Evolutionary conservation across 2,329 filamentous ascomycete species (phyloP).

Genomic region (Ceratocystis destructans): DNA sequence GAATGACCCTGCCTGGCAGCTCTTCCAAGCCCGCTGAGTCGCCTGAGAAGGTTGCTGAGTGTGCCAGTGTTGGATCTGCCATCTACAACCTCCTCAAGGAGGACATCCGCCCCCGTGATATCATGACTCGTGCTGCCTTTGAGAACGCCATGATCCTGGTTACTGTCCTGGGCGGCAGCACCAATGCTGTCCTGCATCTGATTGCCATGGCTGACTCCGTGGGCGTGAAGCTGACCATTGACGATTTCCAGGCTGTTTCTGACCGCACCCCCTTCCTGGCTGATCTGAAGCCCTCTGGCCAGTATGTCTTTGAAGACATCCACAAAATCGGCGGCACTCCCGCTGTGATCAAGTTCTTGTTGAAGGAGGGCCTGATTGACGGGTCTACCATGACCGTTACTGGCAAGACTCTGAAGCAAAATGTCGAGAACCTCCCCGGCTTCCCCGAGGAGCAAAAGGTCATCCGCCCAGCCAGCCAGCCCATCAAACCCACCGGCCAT

Average conservation of each 20-base stretch:
- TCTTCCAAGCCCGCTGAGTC: slow-evolving; percentile 68
- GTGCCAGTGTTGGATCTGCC: slow-evolving; percentile 54
- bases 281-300: slow-evolving; percentile 72
- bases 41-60: slow-evolving; percentile 57
- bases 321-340: slow-evolving; percentile 82
- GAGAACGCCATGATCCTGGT: slow-evolving; percentile 76
- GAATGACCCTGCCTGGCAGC: slow-evolving; percentile 67
- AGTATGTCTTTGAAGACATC: slow-evolving; percentile 72
- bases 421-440: slow-evolving; percentile 60
- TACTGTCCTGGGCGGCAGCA: slow-evolving; percentile 71
- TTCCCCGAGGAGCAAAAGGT: slow-evolving; percentile 67
- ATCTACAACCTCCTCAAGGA: slow-evolving; percentile 63
- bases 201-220: slow-evolving; percentile 74
- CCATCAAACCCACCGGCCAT: slow-evolving; percentile 77
- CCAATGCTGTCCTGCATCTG: slow-evolving; percentile 72
- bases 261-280: slow-evolving; percentile 68
- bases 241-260: slow-evolving; percentile 74
- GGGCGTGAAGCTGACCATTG: slow-evolving; percentile 67
- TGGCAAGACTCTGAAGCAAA: slow-evolving; percentile 78
- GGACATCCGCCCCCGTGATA: slow-evolving; percentile 64
- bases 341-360: slow-evolving; percentile 72
- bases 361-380: slow-evolving; percentile 69
- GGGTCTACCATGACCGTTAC: slow-evolving; percentile 73
- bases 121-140: slow-evolving; percentile 67
- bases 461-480: slow-evolving; percentile 66